Evolutionary conservation across 441 rosid species (phyloP).

Genomic region (Raphanus hybrid): DNA sequence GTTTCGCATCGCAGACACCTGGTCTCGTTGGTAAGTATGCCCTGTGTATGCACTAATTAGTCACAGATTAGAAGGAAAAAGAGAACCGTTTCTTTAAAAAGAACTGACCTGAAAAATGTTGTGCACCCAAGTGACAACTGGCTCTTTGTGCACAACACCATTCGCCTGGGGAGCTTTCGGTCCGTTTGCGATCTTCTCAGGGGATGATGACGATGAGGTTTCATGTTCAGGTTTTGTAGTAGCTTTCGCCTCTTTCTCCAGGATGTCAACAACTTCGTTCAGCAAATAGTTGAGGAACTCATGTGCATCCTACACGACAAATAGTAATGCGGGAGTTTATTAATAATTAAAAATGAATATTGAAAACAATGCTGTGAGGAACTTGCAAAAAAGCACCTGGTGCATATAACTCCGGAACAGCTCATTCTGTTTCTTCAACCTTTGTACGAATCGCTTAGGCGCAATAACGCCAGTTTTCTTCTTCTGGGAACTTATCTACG

Average conservation of each 20-base stretch:
- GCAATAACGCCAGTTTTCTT: conserved; percentile 99
- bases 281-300: conserved; percentile 91
- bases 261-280: conserved; percentile 90
- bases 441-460: conserved; percentile 96
- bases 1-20: conserved; percentile 92
- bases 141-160: conserved; percentile 73
- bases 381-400: conserved; percentile 59
- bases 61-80: not conserved
- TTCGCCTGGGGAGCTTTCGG: conserved; percentile 59
- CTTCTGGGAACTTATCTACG: conserved; percentile 95
- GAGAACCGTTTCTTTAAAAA: not conserved
- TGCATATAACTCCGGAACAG: conserved; percentile 99
- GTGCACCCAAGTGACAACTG: conserved; percentile 94
- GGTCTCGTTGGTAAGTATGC: conserved; percentile 95
- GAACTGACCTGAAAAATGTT: conserved; percentile 82
- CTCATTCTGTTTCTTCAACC: conserved; percentile 98
- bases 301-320: conserved; percentile 79
- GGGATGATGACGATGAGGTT: conserved; percentile 62
- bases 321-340: conserved; percentile 9
- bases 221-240: conserved; percentile 71
- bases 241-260: conserved; percentile 90
- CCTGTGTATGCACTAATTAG: conserved; percentile 45
- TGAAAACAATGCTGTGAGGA: not conserved
- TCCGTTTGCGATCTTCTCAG: conserved; percentile 82
- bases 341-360: not conserved